Evolutionary conservation across 345 rosid genomes (phyloP).

Genomic region (Populus tremula): DNA sequence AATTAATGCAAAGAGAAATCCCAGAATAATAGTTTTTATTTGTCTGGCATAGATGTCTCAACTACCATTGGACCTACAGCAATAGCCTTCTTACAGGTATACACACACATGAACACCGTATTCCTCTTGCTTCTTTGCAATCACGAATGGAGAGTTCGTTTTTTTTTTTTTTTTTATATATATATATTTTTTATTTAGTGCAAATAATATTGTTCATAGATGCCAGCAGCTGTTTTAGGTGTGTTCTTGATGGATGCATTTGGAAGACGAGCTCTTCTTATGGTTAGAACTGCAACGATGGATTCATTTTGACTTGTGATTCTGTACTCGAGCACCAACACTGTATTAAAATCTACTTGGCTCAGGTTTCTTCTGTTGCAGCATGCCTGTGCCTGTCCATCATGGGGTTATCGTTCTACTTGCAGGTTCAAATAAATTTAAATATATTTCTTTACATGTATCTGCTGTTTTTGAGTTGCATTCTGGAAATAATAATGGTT

Average conservation of each 20-base stretch:
- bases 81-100: conserved; percentile 43
- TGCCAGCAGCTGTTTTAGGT: conserved; percentile 28
- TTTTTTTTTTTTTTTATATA: too few species aligned
- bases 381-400: conserved; percentile 11
- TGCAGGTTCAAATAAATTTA: conserved; percentile 14
- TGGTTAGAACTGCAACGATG: conserved; percentile 28
- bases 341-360: too few species aligned
- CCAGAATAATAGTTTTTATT: background rate
- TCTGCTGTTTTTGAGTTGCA: too few species aligned
- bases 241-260: conserved; percentile 44
- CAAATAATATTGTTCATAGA: conserved; percentile 12
- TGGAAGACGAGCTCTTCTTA: conserved; percentile 52
- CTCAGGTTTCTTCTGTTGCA: conserved; percentile 26
- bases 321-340: too few species aligned
- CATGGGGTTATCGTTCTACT: conserved; percentile 19
- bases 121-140: too few species aligned
- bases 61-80: conserved; percentile 39
- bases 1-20: too few species aligned
- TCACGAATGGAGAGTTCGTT: too few species aligned
- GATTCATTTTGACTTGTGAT: too few species aligned
- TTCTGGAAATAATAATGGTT: background rate
- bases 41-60: conserved; percentile 29
- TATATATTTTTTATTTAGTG: background rate
- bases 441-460: background rate
- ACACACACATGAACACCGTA: background rate